Conservation (phyloP, 768 basidiomycete genomes). For the Mycena amicta region DNA sequence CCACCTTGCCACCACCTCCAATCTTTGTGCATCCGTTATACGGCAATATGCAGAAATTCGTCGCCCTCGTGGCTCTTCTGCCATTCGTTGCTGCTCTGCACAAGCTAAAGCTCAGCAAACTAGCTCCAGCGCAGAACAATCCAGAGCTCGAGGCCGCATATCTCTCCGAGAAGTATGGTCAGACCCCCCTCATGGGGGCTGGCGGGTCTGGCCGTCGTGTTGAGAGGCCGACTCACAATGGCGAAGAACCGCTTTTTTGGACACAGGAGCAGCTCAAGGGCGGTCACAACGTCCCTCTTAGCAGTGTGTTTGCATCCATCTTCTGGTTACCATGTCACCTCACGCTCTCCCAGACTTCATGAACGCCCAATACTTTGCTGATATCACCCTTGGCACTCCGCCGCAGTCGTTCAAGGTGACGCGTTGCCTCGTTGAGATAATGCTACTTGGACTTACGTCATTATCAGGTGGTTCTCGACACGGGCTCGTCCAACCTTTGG, state of each 20-base stretch:
- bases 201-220: constrained; percentile 73
- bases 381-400: constrained; percentile 82
- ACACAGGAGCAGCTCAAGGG: constrained; percentile 75
- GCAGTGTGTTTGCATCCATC: constrained; percentile 62
- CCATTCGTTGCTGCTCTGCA: constrained; percentile 63
- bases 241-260: constrained; percentile 73
- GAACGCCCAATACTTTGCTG: constrained; percentile 97
- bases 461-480: constrained; percentile 95
- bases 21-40: too few relatives aligned
- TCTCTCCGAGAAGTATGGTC: constrained; percentile 90
- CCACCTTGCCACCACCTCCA: constrained; percentile 46
- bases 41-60: too few relatives aligned
- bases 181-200: constrained; percentile 66
- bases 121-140: constrained; percentile 62
- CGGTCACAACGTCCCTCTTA: constrained; percentile 87
- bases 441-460: constrained; percentile 36
- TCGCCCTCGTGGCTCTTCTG: constrained; percentile 46
- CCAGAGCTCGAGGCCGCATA: constrained; percentile 77
- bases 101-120: constrained; percentile 89
- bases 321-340: constrained; percentile 3
- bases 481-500: constrained; percentile 94
- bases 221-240: constrained; percentile 35
- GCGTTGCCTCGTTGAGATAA: constrained; percentile 1
- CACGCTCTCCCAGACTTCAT: constrained; percentile 72
- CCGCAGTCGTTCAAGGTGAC: constrained; percentile 66